These are phyloP conservation scores for Beauveria australis DNA, from an alignment of 2,329 filamentous ascomycete genomes.

Conservation along the genomic window DNA sequence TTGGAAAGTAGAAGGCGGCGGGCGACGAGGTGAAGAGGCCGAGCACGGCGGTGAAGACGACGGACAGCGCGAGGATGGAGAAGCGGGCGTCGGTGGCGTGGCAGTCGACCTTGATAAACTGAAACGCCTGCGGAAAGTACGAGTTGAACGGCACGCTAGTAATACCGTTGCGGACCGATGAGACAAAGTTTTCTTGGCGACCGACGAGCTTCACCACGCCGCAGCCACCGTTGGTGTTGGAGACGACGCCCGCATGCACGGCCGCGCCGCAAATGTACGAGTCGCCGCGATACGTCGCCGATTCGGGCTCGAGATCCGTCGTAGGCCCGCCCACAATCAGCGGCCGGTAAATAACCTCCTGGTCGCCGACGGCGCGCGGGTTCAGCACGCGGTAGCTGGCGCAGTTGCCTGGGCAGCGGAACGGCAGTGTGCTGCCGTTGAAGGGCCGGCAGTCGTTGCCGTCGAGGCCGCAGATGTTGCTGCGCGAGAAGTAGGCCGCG, in stretches of 20 bases:
- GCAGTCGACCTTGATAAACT: conserved; percentile 62
- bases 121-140: conserved; percentile 81
- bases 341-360: conserved; percentile 54
- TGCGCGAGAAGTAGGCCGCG: conserved; percentile 60
- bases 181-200: conserved; percentile 52
- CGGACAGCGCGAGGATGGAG: conserved; percentile 72
- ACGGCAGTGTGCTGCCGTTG: conserved; percentile 59
- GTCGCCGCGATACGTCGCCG: conserved; percentile 70
- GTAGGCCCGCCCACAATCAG: conserved; percentile 62
- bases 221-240: conserved; percentile 65
- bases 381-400: conserved; percentile 57
- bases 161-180: conserved; percentile 65
- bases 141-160: conserved; percentile 72
- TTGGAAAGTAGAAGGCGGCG: conserved; percentile 73
- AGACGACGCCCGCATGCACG: conserved; percentile 74
- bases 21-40: conserved; percentile 77
- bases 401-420: conserved; percentile 69
- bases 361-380: conserved; percentile 65
- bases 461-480: conserved; percentile 66
- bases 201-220: conserved; percentile 72
- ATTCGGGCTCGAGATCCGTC: conserved; percentile 30
- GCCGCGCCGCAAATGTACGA: conserved; percentile 81
- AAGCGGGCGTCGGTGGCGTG: conserved; percentile 72
- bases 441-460: conserved; percentile 71
- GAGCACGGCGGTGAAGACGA: conserved; percentile 68